A percentile compares a stretch with the other conserved stretches of the same genome.
These are phyloP conservation scores for Rhizopus microsporus DNA, from an alignment of 371 early-diverging fungal species.

Conservation along the genomic window DNA sequence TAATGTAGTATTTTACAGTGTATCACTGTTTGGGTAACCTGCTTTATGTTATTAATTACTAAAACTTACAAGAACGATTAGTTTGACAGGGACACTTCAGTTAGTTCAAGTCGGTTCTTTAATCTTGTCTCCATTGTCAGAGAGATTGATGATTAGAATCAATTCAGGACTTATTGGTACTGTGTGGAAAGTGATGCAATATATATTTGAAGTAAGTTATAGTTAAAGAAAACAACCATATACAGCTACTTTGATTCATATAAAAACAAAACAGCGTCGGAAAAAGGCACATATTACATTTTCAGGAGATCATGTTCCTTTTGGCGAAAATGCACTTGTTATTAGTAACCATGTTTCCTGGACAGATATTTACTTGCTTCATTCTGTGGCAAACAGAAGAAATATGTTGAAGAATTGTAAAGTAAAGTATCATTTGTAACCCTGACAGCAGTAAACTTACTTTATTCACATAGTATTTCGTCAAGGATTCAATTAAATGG, in stretches of 20 bases:
- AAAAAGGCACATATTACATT: slow-evolving; percentile 66
- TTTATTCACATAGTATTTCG: slow-evolving; percentile 60
- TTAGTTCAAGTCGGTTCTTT: slow-evolving; percentile 60
- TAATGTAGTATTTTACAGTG: slow-evolving; percentile 36
- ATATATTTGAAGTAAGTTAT: slow-evolving; percentile 44
- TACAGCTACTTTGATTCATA: background rate
- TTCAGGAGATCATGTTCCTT: slow-evolving; percentile 62
- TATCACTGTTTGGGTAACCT: slow-evolving; percentile 44
- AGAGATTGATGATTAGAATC: slow-evolving; percentile 52
- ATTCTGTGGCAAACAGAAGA: slow-evolving; percentile 61
- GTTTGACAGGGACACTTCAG: slow-evolving; percentile 52
- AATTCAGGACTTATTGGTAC: slow-evolving; percentile 60
- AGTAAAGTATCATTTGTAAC: slow-evolving; percentile 29
- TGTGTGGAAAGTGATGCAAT: slow-evolving; percentile 72
- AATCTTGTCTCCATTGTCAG: slow-evolving; percentile 56
- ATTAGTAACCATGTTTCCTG: slow-evolving; percentile 67
- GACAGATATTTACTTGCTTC: slow-evolving; percentile 68
- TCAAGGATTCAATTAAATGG: slow-evolving; percentile 73
- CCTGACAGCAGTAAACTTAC: background rate
- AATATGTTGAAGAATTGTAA: slow-evolving; percentile 69
- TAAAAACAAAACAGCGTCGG: slow-evolving; percentile 16
- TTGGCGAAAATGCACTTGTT: slow-evolving; percentile 62
- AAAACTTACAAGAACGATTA: slow-evolving; percentile 6
- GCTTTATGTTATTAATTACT: background rate
- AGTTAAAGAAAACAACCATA: background rate